Evolutionary conservation across 371 early-diverging fungal genomes (phyloP).

Genomic region (Cokeromyces recurvatus): DNA sequence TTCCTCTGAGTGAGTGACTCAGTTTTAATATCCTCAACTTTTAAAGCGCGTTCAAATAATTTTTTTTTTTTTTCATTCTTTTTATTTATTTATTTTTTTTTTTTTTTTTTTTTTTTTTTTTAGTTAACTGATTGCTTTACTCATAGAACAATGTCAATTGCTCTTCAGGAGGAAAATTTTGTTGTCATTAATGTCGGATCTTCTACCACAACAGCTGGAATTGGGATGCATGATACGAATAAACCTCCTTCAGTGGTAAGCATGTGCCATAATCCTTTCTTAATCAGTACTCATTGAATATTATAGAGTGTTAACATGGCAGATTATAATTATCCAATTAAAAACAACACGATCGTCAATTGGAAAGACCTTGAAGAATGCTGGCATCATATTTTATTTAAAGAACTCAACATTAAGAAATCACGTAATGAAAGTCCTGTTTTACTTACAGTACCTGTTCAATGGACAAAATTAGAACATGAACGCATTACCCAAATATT

Average conservation of each 20-base stretch:
- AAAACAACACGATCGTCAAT: conserved; percentile 58
- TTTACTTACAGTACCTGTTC: conserved; percentile 70
- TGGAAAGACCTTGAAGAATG: conserved; percentile 78
- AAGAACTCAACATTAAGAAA: conserved; percentile 71
- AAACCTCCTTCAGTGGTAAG: conserved; percentile 58
- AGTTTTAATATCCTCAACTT: too few relatives aligned
- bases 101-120: conserved; percentile 1
- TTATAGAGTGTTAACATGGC: conserved; percentile 28
- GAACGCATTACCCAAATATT: conserved; percentile 82
- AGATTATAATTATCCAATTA: conserved; percentile 53
- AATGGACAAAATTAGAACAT: conserved; percentile 81
- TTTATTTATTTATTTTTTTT: too few relatives aligned
- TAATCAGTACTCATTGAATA: background rate
- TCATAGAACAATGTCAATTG: conserved; percentile 30
- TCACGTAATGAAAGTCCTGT: conserved; percentile 75
- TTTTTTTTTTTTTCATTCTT: too few relatives aligned
- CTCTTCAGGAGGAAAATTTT: conserved; percentile 66
- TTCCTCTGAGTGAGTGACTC: too few relatives aligned
- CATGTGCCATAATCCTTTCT: background rate
- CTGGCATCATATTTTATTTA: conserved; percentile 72
- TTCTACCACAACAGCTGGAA: conserved; percentile 59
- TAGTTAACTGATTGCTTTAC: conserved; percentile 5
- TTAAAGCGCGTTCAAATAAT: too few relatives aligned
- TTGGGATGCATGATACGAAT: conserved; percentile 68
- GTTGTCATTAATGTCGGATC: conserved; percentile 76